Percentiles rank a stretch among this genome's conserved stretches.
Evolutionary conservation across 306 rosid genomes (phyloP).

Genomic region (Vigna trinervia): DNA sequence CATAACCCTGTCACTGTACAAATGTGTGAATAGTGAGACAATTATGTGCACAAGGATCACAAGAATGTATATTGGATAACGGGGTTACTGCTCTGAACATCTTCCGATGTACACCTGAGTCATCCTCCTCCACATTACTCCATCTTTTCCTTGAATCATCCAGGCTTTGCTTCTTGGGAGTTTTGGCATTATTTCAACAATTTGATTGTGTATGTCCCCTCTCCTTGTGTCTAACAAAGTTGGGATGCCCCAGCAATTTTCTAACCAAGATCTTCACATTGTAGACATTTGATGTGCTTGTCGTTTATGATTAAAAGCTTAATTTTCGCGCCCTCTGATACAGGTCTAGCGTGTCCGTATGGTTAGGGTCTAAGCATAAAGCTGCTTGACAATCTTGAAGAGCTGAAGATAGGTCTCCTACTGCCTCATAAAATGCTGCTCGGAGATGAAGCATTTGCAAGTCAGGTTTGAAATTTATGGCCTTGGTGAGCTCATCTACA

Average conservation of each 20-base stretch:
- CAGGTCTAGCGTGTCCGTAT: conserved; percentile 67
- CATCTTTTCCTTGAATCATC: conserved; percentile 19
- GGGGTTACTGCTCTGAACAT: conserved; percentile 27
- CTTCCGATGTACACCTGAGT: conserved; percentile 25
- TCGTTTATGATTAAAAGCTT: conserved; percentile 23
- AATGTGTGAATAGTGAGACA: conserved; percentile 39
- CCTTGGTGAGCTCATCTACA: conserved; percentile 66
- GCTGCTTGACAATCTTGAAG: conserved; percentile 82
- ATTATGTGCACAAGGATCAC: conserved; percentile 36
- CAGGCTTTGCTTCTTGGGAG: conserved; percentile 24
- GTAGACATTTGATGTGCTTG: background rate
- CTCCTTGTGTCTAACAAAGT: conserved; percentile 3
- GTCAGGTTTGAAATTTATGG: conserved; percentile 76
- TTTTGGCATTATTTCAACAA: conserved; percentile 13
- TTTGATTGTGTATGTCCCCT: conserved; percentile 17
- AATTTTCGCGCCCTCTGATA: conserved; percentile 58
- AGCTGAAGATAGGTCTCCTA: conserved; percentile 57
- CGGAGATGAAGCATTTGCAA: conserved; percentile 79
- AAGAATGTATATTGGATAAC: conserved; percentile 37
- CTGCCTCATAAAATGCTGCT: conserved; percentile 76
- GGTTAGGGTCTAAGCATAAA: conserved; percentile 77
- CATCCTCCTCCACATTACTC: conserved; percentile 29
- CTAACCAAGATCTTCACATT: conserved; percentile 25
- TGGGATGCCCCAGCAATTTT: conserved; percentile 14
- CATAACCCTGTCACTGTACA: conserved; percentile 54